A percentile compares a stretch with the other conserved stretches of the same genome.
These are phyloP conservation scores for Myrica gale DNA, from an alignment of 306 rosid species.

Conservation along the genomic window DNA sequence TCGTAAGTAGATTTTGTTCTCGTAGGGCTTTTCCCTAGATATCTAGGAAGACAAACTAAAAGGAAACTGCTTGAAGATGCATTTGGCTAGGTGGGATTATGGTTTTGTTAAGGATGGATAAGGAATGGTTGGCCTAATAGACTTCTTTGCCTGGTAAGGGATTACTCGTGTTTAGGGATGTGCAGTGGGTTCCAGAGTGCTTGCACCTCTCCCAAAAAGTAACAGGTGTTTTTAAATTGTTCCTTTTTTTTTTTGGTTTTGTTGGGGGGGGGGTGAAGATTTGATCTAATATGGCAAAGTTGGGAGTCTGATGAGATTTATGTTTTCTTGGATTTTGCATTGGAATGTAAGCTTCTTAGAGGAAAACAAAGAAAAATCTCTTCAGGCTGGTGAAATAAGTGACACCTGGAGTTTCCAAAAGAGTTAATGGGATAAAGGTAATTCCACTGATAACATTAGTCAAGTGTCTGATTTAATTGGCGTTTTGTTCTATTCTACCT, in stretches of 20 bases:
- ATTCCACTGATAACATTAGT: neutral
- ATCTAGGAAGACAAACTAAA: neutral
- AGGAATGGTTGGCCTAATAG: neutral
- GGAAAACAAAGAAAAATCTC: neutral
- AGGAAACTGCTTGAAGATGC: neutral
- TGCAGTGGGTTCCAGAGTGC: neutral
- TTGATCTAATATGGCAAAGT: neutral
- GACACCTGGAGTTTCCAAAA: neutral
- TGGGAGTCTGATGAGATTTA: neutral
- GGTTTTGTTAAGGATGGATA: neutral
- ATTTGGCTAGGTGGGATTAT: neutral
- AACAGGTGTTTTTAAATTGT: neutral
- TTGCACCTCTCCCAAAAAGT: neutral
- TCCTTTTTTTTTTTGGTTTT: neutral
- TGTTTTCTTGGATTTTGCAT: neutral
- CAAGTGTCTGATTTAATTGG: neutral
- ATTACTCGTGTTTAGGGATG: neutral
- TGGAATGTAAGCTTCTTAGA: neutral
- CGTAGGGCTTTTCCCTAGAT: neutral
- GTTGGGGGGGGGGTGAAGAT: neutral
- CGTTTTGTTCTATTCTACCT: neutral
- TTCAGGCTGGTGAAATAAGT: neutral
- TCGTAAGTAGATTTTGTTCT: neutral
- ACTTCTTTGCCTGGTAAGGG: neutral
- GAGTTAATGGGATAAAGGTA: neutral